Evolutionary conservation across 2,329 filamentous ascomycete species (phyloP).

Genomic region (Paecilomyces formosus): DNA sequence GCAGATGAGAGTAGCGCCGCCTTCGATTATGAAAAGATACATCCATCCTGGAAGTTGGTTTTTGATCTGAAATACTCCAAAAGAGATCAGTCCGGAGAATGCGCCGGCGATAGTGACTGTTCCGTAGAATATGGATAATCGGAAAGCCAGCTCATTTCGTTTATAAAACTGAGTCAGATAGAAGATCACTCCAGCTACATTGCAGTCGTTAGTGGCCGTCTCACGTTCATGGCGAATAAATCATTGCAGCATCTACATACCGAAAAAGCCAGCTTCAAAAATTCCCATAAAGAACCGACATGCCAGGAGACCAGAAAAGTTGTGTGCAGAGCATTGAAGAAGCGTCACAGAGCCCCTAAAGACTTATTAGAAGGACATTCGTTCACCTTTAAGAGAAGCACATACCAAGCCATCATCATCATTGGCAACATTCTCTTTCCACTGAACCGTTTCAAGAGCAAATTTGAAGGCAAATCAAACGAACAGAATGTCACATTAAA

Average conservation of each 20-base stretch:
- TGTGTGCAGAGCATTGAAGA: neutral
- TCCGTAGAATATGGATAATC: constrained; percentile 2
- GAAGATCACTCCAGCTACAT: constrained; percentile 7
- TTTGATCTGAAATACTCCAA: constrained; percentile 15
- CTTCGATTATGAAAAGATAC: constrained; percentile 19
- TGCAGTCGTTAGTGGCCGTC: neutral
- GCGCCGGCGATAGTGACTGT: constrained; percentile 9
- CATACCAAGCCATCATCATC: neutral
- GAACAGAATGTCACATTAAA: constrained; percentile 56
- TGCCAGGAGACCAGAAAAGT: neutral
- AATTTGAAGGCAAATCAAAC: constrained; percentile 11
- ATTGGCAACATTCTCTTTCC: constrained; percentile 4
- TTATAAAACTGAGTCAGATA: constrained; percentile 10
- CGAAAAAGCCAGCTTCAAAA: neutral
- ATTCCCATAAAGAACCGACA: neutral
- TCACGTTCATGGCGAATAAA: too few species aligned
- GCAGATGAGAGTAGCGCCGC: constrained; percentile 10
- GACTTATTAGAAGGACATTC: neutral
- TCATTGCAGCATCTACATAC: neutral
- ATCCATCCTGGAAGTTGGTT: constrained; percentile 9
- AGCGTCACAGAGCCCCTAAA: neutral
- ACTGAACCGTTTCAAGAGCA: constrained; percentile 9
- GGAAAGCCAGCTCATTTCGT: constrained; percentile 6
- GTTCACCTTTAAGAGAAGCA: neutral
- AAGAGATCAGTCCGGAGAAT: constrained; percentile 15